Evolutionary conservation across 129 eudicot genomes (phyloP).

Genomic region (Pseudognaphalium luteoalbum): DNA sequence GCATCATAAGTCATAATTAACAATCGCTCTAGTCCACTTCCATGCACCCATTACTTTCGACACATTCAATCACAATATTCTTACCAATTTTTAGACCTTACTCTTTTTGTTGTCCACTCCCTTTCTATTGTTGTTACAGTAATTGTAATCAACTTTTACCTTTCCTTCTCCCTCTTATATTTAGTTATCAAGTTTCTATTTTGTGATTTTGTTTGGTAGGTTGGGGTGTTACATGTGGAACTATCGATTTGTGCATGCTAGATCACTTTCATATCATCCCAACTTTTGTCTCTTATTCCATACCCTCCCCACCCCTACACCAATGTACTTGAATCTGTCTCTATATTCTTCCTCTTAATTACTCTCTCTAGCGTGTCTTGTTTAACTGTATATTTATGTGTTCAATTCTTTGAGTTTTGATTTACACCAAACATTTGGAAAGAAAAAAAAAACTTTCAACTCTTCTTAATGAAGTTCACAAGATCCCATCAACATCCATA

Average conservation of each 20-base stretch:
- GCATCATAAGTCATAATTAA: no score
- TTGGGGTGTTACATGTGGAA: conserved; percentile 34
- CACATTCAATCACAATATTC: no score
- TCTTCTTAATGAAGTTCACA: conserved; percentile 66
- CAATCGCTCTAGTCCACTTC: no score
- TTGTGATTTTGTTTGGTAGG: conserved; percentile 32
- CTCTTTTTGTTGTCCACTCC: conserved; percentile 17
- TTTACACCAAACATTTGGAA: background rate
- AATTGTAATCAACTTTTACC: background rate
- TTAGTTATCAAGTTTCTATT: conserved; percentile 28
- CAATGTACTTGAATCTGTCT: conserved; percentile 24
- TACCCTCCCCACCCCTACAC: conserved; percentile 9
- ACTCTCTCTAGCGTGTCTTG: background rate
- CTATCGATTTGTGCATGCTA: conserved; percentile 39
- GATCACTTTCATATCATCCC: conserved; percentile 40
- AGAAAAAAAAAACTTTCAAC: background rate
- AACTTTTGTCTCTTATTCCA: conserved; percentile 26
- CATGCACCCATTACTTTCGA: no score
- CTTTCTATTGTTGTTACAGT: conserved; percentile 3
- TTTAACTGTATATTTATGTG: background rate
- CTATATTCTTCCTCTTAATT: background rate
- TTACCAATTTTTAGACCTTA: conserved; percentile 5
- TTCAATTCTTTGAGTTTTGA: background rate
- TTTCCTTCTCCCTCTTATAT: background rate
- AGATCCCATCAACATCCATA: conserved; percentile 58